Percentiles rank a stretch among this genome's conserved stretches.
These are phyloP conservation scores for Torulaspora gathmanii DNA, from an alignment of 805 yeast genomes.

Conservation along the genomic window DNA sequence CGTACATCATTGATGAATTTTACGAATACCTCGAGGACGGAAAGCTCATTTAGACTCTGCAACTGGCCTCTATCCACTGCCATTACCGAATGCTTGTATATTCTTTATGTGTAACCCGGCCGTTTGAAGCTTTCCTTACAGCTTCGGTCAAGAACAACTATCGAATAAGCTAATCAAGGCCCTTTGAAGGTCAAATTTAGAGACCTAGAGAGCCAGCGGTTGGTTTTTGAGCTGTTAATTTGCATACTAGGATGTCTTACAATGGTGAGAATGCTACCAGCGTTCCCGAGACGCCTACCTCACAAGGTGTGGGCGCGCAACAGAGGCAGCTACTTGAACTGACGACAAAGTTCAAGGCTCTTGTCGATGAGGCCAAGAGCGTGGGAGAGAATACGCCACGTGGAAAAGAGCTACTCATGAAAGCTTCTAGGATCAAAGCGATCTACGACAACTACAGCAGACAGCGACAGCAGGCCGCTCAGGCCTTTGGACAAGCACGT, in stretches of 20 bases:
- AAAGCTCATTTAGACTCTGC: conserved; percentile 1
- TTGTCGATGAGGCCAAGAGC: conserved; percentile 56
- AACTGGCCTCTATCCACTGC: neutral
- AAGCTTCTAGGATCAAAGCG: conserved; percentile 60
- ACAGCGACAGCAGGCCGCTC: conserved; percentile 32
- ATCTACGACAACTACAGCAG: conserved; percentile 52
- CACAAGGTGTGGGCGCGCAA: conserved; percentile 14
- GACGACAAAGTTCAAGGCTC: conserved; percentile 53
- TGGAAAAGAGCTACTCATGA: conserved; percentile 58
- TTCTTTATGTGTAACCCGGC: neutral
- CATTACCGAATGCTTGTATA: neutral
- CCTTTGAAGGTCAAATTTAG: neutral
- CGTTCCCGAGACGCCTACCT: conserved; percentile 2
- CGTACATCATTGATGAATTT: conserved; percentile 78
- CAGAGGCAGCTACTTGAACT: conserved; percentile 45
- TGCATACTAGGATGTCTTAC: conserved; percentile 7
- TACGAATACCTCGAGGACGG: conserved; percentile 48
- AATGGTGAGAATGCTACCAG: conserved; percentile 7
- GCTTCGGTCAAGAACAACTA: neutral
- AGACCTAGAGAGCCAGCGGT: neutral
- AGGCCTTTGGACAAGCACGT: conserved; percentile 21
- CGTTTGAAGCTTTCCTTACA: neutral
- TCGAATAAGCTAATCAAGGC: neutral
- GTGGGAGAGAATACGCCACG: conserved; percentile 56
- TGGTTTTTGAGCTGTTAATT: neutral